Evolutionary conservation across 1,284 basidiomycete genomes (phyloP).

Genomic region (Chalciporus piperatoides): DNA sequence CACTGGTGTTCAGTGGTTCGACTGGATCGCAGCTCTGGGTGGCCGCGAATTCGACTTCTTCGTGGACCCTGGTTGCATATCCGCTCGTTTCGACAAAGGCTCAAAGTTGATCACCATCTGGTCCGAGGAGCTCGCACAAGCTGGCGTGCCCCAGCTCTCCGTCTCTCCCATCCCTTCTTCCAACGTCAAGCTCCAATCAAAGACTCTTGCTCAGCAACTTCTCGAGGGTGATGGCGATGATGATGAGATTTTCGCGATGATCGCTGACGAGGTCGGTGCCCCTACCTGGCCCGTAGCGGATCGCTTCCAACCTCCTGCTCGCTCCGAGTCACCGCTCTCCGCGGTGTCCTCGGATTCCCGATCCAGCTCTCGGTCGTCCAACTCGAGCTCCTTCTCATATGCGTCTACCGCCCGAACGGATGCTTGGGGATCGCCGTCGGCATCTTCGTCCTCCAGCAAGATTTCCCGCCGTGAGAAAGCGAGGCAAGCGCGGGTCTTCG

Average conservation of each 20-base stretch:
- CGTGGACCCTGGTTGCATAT: slow-evolving; percentile 72
- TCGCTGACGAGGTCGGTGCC: slow-evolving; percentile 63
- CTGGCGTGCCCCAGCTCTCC: slow-evolving; percentile 16
- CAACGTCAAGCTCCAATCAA: slow-evolving; percentile 33
- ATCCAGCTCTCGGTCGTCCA: slow-evolving; percentile 70
- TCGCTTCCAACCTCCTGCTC: slow-evolving; percentile 49
- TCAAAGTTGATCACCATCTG: slow-evolving; percentile 57
- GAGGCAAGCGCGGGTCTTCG: slow-evolving; percentile 61
- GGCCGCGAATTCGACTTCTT: slow-evolving; percentile 70
- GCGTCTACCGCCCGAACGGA: slow-evolving; percentile 41
- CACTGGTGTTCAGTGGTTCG: slow-evolving; percentile 68
- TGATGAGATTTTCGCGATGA: slow-evolving; percentile 67
- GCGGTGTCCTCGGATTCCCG: slow-evolving; percentile 61
- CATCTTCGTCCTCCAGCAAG: slow-evolving; percentile 37
- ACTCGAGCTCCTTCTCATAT: slow-evolving; percentile 64
- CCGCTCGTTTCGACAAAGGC: slow-evolving; percentile 51
- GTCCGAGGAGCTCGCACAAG: slow-evolving; percentile 46
- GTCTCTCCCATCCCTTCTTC: slow-evolving; percentile 38
- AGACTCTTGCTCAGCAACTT: slow-evolving; percentile 70
- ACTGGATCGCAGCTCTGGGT: slow-evolving; percentile 69
- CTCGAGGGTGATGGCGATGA: slow-evolving; percentile 64
- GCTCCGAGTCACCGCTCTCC: slow-evolving; percentile 58
- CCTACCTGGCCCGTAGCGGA: slow-evolving; percentile 65
- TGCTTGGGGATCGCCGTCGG: slow-evolving; percentile 43
- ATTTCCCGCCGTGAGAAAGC: slow-evolving; percentile 64